Conservation (phyloP, 352 stramenopile genomes). For the Pythium brachiatum region DNA sequence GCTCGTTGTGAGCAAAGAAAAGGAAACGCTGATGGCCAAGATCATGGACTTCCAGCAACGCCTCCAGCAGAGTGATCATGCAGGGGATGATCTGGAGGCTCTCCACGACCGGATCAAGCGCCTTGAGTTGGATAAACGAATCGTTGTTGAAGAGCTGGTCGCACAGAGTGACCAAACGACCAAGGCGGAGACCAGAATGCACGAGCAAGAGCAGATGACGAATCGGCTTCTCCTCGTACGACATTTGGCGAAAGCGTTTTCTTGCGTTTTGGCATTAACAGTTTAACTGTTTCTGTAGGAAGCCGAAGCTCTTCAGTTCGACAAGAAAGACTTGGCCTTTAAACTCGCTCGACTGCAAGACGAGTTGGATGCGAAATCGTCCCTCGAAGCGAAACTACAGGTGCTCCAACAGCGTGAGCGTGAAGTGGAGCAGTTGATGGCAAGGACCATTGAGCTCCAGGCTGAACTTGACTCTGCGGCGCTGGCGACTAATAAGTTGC, state of each 20-base stretch:
- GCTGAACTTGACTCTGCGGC: constrained; percentile 27
- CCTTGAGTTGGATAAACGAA: constrained; percentile 34
- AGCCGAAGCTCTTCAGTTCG: constrained; percentile 19
- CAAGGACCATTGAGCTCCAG: constrained; percentile 38
- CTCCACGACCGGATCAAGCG: constrained; percentile 33
- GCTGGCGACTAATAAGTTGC: constrained; percentile 25
- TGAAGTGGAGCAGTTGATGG: constrained; percentile 51
- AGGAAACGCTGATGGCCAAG: constrained; percentile 54
- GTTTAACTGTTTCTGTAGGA: constrained; percentile 7
- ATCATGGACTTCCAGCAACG: constrained; percentile 53
- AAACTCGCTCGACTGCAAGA: constrained; percentile 6
- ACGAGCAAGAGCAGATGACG: constrained; percentile 44
- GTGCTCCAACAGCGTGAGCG: constrained; percentile 32
- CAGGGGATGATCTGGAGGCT: constrained; percentile 28
- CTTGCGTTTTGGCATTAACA: background rate
- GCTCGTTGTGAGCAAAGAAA: constrained; percentile 39
- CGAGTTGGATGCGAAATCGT: constrained; percentile 7
- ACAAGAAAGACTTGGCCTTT: constrained; percentile 12
- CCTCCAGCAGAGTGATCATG: constrained; percentile 36
- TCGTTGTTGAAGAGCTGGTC: constrained; percentile 16
- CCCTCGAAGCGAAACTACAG: constrained; percentile 12
- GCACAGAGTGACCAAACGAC: constrained; percentile 10
- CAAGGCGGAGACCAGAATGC: constrained; percentile 28
- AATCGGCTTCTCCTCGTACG: constrained; percentile 36
- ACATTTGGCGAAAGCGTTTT: background rate